Percentiles rank a stretch among this genome's conserved stretches.
phyloP scores from a whole-genome alignment of 768 basidiomycete species.

The Podaxis rugospora region DNA sequence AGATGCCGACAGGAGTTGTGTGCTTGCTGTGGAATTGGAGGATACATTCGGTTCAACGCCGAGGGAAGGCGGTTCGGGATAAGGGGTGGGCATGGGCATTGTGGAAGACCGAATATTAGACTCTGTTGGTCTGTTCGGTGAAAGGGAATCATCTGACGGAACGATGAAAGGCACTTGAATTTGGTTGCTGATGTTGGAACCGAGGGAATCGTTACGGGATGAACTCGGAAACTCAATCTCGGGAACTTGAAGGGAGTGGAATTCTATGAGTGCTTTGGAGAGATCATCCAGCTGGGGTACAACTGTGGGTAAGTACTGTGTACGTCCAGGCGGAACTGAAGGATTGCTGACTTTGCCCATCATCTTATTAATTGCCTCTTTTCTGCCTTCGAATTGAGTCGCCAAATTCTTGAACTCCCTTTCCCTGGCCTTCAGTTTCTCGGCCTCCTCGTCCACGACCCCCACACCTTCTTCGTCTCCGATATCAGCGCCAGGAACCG shows the following conservation, averaged over 20 bases:
- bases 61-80: background rate
- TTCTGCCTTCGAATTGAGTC: slow-evolving; percentile 65
- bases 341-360: slow-evolving; percentile 59
- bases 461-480: slow-evolving; percentile 47
- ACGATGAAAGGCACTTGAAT: background rate
- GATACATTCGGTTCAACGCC: background rate
- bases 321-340: slow-evolving; percentile 4
- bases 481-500: slow-evolving; percentile 27
- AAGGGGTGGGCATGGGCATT: background rate
- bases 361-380: slow-evolving; percentile 62
- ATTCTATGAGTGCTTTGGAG: slow-evolving; percentile 43
- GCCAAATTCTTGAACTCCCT: slow-evolving; percentile 66
- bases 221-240: slow-evolving; percentile 35
- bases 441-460: slow-evolving; percentile 50
- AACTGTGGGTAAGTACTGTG: slow-evolving; percentile 4
- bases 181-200: background rate
- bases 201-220: slow-evolving; percentile 18
- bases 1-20: slow-evolving; percentile 1
- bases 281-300: slow-evolving; percentile 53
- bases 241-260: slow-evolving; percentile 45
- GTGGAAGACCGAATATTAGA: background rate
- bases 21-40: slow-evolving; percentile 15
- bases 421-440: slow-evolving; percentile 52
- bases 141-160: slow-evolving; percentile 9
- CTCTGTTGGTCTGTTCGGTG: slow-evolving; percentile 9